Conservation (phyloP, 768 basidiomycete species). For the Leccinum barrowsii region DNA sequence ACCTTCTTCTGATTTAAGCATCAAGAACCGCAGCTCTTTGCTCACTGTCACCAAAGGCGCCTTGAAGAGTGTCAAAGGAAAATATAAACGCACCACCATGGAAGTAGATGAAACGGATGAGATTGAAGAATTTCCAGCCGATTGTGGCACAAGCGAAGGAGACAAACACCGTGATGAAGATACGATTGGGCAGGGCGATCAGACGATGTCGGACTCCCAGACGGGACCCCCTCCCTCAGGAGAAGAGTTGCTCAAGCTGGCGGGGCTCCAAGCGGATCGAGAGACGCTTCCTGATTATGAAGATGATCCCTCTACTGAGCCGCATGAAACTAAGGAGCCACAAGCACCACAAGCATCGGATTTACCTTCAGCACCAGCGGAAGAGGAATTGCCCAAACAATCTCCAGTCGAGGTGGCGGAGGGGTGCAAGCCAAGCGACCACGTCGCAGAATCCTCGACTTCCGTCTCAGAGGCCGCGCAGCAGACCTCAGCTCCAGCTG, state of each 20-base stretch:
- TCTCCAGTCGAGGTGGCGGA: slow-evolving; percentile 1
- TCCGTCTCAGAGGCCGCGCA: background rate
- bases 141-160: background rate
- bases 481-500: slow-evolving; percentile 11
- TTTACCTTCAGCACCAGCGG: background rate
- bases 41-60: slow-evolving; percentile 51
- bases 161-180: slow-evolving; percentile 18
- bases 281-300: slow-evolving; percentile 56
- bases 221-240: slow-evolving; percentile 32
- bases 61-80: slow-evolving; percentile 50
- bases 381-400: slow-evolving; percentile 2
- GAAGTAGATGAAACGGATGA: slow-evolving; percentile 21
- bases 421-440: slow-evolving; percentile 1
- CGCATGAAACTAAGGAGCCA: slow-evolving; percentile 1
- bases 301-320: slow-evolving; percentile 34
- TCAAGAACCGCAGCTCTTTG: slow-evolving; percentile 47
- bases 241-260: slow-evolving; percentile 47
- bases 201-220: slow-evolving; percentile 3
- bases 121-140: slow-evolving; percentile 11
- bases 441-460: background rate
- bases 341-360: slow-evolving; percentile 8
- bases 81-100: slow-evolving; percentile 22
- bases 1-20: slow-evolving; percentile 41
- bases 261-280: slow-evolving; percentile 42
- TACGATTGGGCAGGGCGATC: slow-evolving; percentile 6